phyloP scores from a whole-genome alignment of 1,139 yeast genomes.

The Blastobotrys aristatus region DNA sequence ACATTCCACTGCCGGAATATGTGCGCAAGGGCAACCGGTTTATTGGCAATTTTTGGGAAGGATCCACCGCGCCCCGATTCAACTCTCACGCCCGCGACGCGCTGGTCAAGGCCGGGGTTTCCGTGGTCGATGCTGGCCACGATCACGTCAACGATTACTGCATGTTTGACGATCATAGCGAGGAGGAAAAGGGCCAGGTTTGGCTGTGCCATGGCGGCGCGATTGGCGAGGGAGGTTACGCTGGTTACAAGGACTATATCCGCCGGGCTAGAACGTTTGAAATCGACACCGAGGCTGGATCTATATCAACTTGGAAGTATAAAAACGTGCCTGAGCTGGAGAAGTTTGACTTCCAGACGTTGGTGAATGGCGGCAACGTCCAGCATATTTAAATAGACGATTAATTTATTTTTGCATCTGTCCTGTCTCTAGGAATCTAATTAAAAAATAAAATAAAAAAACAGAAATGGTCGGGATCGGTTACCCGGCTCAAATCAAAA shows the following conservation, averaged over 20 bases:
- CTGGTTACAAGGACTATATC: conserved; percentile 79
- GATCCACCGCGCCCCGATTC: conserved; percentile 68
- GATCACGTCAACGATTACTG: conserved; percentile 95
- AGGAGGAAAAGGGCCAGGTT: conserved; percentile 41
- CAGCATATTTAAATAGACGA: not conserved
- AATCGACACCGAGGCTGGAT: conserved; percentile 48
- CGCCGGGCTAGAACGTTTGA: conserved; percentile 72
- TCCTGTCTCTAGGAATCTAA: no score
- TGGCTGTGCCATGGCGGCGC: conserved; percentile 97
- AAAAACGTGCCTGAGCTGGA: conserved; percentile 41
- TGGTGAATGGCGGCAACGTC: conserved; percentile 47
- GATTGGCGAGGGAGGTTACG: conserved; percentile 91
- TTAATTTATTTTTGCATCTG: no score
- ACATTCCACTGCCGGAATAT: conserved; percentile 87
- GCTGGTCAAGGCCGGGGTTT: conserved; percentile 59
- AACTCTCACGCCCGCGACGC: conserved; percentile 55
- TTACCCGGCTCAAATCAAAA: no score
- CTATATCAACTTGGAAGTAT: conserved; percentile 70
- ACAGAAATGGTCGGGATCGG: no score
- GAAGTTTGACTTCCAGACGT: conserved; percentile 51
- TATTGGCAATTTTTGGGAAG: conserved; percentile 64
- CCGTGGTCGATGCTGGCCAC: conserved; percentile 79
- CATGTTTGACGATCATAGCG: conserved; percentile 41
- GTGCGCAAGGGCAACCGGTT: conserved; percentile 41
- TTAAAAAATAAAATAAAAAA: no score